Conservation (phyloP, 148 eudicot genomes). For the Vaccinium darrowii region DNA sequence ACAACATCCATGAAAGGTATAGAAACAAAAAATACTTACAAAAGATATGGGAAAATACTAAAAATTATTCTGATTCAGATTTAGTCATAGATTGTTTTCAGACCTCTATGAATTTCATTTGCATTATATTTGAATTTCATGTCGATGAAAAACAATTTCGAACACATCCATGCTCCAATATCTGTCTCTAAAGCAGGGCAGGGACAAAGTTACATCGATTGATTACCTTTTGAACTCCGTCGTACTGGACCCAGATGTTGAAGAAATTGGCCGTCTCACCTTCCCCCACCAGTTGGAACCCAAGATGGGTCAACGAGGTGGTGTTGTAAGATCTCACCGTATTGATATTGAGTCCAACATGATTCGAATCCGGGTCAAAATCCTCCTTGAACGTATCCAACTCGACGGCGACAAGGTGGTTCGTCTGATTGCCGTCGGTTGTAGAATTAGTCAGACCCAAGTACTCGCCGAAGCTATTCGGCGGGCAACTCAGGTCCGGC, state of each 20-base stretch:
- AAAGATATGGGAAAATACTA: no score
- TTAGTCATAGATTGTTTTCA: no score
- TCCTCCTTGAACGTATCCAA: slow-evolving; percentile 59
- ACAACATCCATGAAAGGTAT: no score
- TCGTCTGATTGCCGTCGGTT: slow-evolving; percentile 36
- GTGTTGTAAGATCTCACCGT: slow-evolving; percentile 43
- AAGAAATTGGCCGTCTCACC: slow-evolving; percentile 30
- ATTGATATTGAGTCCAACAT: slow-evolving; percentile 61
- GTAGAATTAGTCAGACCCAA: slow-evolving; percentile 68
- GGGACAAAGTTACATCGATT: not conserved
- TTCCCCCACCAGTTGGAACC: slow-evolving; percentile 41
- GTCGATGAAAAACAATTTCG: no score
- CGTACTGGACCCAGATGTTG: slow-evolving; percentile 73
- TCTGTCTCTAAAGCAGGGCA: no score
- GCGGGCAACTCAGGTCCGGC: slow-evolving; percentile 40
- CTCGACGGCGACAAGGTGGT: slow-evolving; percentile 66
- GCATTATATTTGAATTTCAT: no score
- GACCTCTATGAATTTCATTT: no score
- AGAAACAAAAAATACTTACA: no score
- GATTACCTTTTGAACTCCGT: slow-evolving; percentile 43
- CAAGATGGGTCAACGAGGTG: slow-evolving; percentile 24
- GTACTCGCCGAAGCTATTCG: slow-evolving; percentile 46
- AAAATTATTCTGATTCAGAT: no score
- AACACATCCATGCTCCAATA: no score
- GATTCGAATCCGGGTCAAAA: slow-evolving; percentile 71